phyloP scores from a whole-genome alignment of 805 yeast species.

The Starmerella riodocensis region DNA sequence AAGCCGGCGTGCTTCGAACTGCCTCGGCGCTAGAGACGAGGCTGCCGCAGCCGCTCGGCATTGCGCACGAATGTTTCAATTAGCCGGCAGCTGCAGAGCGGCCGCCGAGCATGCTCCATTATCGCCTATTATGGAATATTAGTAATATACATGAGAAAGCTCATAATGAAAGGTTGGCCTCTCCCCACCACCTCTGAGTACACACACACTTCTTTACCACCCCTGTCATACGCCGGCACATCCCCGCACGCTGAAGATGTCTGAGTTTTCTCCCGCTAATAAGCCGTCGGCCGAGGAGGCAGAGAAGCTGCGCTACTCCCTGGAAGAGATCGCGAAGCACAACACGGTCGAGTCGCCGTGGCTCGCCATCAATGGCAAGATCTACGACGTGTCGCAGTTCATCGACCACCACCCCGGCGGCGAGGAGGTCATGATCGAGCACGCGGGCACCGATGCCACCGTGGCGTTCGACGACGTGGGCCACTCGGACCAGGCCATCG shows the following conservation, averaged over 20 bases:
- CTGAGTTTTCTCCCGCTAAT: not conserved
- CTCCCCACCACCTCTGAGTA: too few relatives aligned
- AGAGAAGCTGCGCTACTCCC: constrained; percentile 23
- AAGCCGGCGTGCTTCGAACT: too few relatives aligned
- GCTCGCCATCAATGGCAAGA: constrained; percentile 59
- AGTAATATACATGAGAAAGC: too few relatives aligned
- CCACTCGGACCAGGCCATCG: constrained; percentile 92
- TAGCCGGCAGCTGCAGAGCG: too few relatives aligned
- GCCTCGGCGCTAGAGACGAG: too few relatives aligned
- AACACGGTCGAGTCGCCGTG: constrained; percentile 47
- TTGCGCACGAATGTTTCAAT: too few relatives aligned
- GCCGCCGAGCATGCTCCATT: too few relatives aligned
- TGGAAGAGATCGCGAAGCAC: constrained; percentile 34
- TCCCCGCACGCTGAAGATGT: not conserved
- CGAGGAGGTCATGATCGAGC: constrained; percentile 62
- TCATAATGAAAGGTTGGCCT: too few relatives aligned
- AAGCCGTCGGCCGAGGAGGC: not conserved
- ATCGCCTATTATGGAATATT: too few relatives aligned
- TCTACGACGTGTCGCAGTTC: constrained; percentile 48
- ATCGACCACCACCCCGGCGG: constrained; percentile 70
- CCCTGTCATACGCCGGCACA: too few relatives aligned
- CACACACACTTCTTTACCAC: too few relatives aligned
- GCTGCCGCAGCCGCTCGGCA: too few relatives aligned
- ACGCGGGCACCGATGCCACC: constrained; percentile 73
- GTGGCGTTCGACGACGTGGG: constrained; percentile 72